Percentiles rank a stretch among this genome's conserved stretches.
phyloP scores from a whole-genome alignment of 345 rosid species.

The Populus deltoides region DNA sequence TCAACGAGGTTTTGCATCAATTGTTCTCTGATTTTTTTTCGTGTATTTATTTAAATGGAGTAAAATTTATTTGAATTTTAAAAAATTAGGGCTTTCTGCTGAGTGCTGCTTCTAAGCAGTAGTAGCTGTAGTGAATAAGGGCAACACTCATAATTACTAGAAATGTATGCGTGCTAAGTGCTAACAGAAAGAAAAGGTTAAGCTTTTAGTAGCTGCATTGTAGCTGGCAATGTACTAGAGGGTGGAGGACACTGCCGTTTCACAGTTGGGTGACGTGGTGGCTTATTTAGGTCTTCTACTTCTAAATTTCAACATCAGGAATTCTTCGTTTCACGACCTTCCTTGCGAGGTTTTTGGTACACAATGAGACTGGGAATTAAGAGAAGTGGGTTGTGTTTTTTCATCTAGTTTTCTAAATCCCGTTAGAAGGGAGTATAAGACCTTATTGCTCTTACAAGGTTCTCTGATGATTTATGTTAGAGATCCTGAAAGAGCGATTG shows the following conservation, averaged over 20 bases:
- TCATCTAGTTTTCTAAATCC: neutral
- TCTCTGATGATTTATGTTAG: neutral
- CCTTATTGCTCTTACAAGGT: neutral
- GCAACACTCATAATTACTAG: neutral
- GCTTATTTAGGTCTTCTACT: neutral
- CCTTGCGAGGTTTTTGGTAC: neutral
- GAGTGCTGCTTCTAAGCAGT: neutral
- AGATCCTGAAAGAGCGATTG: neutral
- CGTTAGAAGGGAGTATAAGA: neutral
- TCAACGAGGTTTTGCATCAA: slow-evolving; percentile 64
- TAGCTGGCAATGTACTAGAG: neutral
- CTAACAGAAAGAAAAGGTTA: neutral
- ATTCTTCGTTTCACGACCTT: neutral
- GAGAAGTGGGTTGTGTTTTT: neutral
- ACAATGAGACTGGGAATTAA: neutral
- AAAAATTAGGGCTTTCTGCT: neutral
- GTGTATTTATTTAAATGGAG: neutral
- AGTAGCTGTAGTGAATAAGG: neutral
- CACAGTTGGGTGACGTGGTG: neutral
- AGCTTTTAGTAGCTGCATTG: neutral
- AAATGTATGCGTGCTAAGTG: neutral
- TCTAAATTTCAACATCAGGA: neutral
- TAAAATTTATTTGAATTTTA: neutral
- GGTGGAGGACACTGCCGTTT: neutral
- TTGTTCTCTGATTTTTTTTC: neutral